Evolutionary conservation across 306 rosid genomes (phyloP).

Genomic region (Vigna unguiculata): DNA sequence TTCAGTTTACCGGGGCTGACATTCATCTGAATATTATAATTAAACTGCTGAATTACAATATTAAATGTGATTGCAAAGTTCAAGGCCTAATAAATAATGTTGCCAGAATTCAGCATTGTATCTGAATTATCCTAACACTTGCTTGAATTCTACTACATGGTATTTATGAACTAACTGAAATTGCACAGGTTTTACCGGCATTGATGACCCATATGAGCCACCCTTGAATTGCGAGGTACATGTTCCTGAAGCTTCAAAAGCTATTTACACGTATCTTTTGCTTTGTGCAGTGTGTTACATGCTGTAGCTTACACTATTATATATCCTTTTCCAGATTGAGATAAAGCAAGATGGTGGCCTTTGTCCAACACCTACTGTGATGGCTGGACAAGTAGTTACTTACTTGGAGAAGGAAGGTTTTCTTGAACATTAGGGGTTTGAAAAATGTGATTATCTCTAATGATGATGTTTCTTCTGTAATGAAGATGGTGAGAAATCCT

Average conservation of each 20-base stretch:
- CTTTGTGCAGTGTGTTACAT: neutral
- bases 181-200: slow-evolving; percentile 83
- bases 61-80: neutral
- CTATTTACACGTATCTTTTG: neutral
- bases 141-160: neutral
- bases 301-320: slow-evolving; percentile 33
- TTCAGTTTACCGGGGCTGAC: neutral
- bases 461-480: slow-evolving; percentile 30
- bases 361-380: slow-evolving; percentile 65
- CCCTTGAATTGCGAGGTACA: slow-evolving; percentile 85
- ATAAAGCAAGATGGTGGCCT: slow-evolving; percentile 57
- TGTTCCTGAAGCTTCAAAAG: slow-evolving; percentile 30
- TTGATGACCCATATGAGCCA: slow-evolving; percentile 86
- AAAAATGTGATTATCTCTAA: slow-evolving; percentile 7
- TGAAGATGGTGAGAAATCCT: slow-evolving; percentile 19
- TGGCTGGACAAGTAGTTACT: slow-evolving; percentile 71
- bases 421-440: slow-evolving; percentile 55
- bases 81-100: slow-evolving; percentile 5
- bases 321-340: slow-evolving; percentile 64
- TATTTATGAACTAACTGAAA: slow-evolving; percentile 6
- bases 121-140: slow-evolving; percentile 7
- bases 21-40: neutral
- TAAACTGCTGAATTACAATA: slow-evolving; percentile 22
- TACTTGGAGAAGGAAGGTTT: slow-evolving; percentile 77
- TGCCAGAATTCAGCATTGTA: slow-evolving; percentile 12